A percentile compares a stretch with the other conserved stretches of the same genome.
phyloP scores from a whole-genome alignment of 1,139 yeast genomes.

The Debaryomyces subglobosus region DNA sequence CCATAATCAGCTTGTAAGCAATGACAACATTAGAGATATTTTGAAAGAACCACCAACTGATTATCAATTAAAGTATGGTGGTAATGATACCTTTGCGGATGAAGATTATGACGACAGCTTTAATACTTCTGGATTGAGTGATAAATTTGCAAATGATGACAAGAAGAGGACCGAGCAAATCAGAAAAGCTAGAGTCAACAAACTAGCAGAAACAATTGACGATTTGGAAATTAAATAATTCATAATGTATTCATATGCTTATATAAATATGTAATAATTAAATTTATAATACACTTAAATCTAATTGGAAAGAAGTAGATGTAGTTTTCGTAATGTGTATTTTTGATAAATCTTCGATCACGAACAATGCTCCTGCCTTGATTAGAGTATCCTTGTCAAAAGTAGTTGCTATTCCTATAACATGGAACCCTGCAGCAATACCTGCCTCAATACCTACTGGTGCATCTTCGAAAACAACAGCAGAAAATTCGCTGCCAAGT shows the following conservation, averaged over 20 bases:
- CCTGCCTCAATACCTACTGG: slow-evolving; percentile 25
- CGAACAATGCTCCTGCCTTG: slow-evolving; percentile 25
- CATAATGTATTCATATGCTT: background rate
- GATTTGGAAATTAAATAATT: slow-evolving; percentile 21
- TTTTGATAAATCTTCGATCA: slow-evolving; percentile 19
- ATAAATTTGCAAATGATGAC: slow-evolving; percentile 26
- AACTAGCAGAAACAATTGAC: slow-evolving; percentile 34
- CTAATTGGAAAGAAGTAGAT: background rate
- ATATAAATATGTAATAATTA: background rate
- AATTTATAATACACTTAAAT: slow-evolving; percentile 1
- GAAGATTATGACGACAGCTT: slow-evolving; percentile 18
- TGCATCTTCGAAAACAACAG: slow-evolving; percentile 26
- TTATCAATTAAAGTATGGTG: slow-evolving; percentile 33
- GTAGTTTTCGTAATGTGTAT: slow-evolving; percentile 10
- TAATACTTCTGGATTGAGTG: slow-evolving; percentile 14
- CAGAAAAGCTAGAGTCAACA: slow-evolving; percentile 39
- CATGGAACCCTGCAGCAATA: slow-evolving; percentile 22
- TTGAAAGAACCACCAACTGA: slow-evolving; percentile 45
- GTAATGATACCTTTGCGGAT: slow-evolving; percentile 18
- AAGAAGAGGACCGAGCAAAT: slow-evolving; percentile 36
- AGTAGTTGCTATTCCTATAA: slow-evolving; percentile 24
- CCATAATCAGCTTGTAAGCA: slow-evolving; percentile 61
- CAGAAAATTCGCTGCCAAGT: slow-evolving; percentile 9
- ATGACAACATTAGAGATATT: slow-evolving; percentile 46
- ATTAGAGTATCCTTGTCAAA: slow-evolving; percentile 19